A percentile compares a stretch with the other conserved stretches of the same genome.
These are phyloP conservation scores for Avicennia marina DNA, from an alignment of 257 asterid genomes.

Conservation along the genomic window DNA sequence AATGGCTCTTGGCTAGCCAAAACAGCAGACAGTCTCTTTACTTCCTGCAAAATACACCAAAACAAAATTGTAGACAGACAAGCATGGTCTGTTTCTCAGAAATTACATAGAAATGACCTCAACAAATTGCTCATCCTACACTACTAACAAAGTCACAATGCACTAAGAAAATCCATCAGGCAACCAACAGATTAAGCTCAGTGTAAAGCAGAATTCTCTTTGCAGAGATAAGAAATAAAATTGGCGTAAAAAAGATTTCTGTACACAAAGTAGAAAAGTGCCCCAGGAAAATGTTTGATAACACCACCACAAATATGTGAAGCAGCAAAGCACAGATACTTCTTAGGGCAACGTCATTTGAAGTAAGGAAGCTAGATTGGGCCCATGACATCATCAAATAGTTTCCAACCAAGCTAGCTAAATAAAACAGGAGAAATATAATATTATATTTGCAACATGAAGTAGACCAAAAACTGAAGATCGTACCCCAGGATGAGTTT, in stretches of 20 bases:
- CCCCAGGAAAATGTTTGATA: neutral
- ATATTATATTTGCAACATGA: constrained; percentile 1
- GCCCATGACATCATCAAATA: neutral
- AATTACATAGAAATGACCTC: neutral
- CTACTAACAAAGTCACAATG: neutral
- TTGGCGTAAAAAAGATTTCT: too few species aligned
- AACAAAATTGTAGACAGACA: too few species aligned
- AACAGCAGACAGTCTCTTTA: constrained; percentile 51
- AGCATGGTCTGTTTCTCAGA: neutral
- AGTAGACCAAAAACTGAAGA: too few species aligned
- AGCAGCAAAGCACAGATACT: constrained; percentile 2
- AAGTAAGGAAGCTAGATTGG: too few species aligned
- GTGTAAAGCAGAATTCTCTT: neutral
- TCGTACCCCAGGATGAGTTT: constrained; percentile 79
- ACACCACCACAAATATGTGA: constrained; percentile 3
- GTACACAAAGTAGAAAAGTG: neutral
- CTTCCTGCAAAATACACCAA: constrained; percentile 37
- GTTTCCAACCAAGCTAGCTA: constrained; percentile 13
- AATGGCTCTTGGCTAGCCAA: constrained; percentile 56
- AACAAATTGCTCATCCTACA: too few species aligned
- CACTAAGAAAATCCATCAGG: neutral
- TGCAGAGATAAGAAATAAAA: too few species aligned
- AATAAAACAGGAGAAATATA: too few species aligned
- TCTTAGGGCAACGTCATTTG: neutral
- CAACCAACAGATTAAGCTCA: constrained; percentile 6